Percentiles rank a stretch among this genome's conserved stretches.
phyloP scores from a whole-genome alignment of 2,329 filamentous ascomycete genomes.

The Tolypocladium ovalisporum region DNA sequence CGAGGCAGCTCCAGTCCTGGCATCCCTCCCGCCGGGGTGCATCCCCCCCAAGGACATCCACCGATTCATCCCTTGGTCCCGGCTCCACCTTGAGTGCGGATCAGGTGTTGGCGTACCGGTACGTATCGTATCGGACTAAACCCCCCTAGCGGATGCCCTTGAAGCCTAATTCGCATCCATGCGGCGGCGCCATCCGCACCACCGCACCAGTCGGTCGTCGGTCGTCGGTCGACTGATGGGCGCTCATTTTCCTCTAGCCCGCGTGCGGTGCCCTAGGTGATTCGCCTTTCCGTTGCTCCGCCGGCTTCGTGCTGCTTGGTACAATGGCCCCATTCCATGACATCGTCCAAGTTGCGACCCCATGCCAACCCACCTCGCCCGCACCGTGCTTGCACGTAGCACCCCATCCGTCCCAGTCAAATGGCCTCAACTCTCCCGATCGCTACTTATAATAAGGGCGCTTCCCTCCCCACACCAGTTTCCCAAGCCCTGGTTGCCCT shows the following conservation, averaged over 20 bases:
- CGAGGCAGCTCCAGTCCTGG: background rate
- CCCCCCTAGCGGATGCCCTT: background rate
- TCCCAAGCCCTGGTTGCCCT: background rate
- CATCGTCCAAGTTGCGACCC: background rate
- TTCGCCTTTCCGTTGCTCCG: background rate
- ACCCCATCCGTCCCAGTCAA: background rate
- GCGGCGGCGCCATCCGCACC: background rate
- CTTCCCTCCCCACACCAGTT: background rate
- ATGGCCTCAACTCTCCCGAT: conserved; percentile 4
- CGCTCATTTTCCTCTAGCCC: background rate
- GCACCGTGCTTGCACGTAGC: background rate
- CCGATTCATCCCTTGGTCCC: background rate
- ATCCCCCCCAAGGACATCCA: background rate
- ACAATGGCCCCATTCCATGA: background rate
- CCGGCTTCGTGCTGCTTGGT: background rate
- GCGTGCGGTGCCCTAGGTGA: background rate
- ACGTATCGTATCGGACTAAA: background rate
- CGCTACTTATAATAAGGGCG: conserved; percentile 1
- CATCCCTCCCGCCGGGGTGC: background rate
- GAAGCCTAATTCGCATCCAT: background rate
- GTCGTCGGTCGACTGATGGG: background rate
- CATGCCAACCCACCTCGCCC: background rate
- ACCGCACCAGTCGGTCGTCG: background rate
- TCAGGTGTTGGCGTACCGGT: background rate
- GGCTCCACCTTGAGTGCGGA: background rate